Evolutionary conservation across 2,329 filamentous ascomycete species (phyloP).

Genomic region (Leptographium wingfieldii): DNA sequence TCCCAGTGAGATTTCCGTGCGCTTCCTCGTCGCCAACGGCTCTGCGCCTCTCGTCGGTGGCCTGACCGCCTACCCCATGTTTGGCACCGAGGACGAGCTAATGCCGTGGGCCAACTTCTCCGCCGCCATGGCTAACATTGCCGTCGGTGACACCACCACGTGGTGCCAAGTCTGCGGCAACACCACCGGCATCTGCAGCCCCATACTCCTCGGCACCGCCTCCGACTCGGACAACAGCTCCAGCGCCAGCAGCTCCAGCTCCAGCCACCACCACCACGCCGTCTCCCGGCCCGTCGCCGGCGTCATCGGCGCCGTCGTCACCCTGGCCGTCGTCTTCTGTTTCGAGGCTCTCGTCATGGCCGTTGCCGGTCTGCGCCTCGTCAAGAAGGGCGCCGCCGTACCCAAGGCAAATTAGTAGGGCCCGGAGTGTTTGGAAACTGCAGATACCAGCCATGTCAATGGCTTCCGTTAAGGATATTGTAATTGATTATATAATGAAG

Average conservation of each 20-base stretch:
- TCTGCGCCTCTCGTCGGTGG: conserved; percentile 40
- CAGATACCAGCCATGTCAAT: not conserved
- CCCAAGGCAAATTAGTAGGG: conserved; percentile 6
- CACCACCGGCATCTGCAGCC: conserved; percentile 51
- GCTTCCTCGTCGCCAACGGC: conserved; percentile 50
- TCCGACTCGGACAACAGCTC: conserved; percentile 12
- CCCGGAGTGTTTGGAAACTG: not conserved
- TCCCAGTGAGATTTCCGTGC: conserved; percentile 37
- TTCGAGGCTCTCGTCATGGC: conserved; percentile 30
- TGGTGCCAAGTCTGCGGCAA: conserved; percentile 74
- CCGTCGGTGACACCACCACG: conserved; percentile 46
- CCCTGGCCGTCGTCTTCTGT: conserved; percentile 35
- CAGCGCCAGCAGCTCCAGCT: conserved; percentile 12
- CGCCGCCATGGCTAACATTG: conserved; percentile 48
- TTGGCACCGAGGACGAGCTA: conserved; percentile 40
- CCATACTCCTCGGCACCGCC: conserved; percentile 16
- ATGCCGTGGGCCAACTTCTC: conserved; percentile 61
- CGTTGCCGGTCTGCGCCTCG: conserved; percentile 31
- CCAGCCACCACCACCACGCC: conserved; percentile 22
- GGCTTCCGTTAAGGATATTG: not conserved
- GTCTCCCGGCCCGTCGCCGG: conserved; percentile 64
- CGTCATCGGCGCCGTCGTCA: conserved; percentile 64
- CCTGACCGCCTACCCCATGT: conserved; percentile 37
- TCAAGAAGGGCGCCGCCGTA: conserved; percentile 25
- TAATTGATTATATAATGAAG: not conserved